Base-by-base conservation (phyloP, 2,329 filamentous ascomycete species). In the Ceratocystis albifundus region DNA sequence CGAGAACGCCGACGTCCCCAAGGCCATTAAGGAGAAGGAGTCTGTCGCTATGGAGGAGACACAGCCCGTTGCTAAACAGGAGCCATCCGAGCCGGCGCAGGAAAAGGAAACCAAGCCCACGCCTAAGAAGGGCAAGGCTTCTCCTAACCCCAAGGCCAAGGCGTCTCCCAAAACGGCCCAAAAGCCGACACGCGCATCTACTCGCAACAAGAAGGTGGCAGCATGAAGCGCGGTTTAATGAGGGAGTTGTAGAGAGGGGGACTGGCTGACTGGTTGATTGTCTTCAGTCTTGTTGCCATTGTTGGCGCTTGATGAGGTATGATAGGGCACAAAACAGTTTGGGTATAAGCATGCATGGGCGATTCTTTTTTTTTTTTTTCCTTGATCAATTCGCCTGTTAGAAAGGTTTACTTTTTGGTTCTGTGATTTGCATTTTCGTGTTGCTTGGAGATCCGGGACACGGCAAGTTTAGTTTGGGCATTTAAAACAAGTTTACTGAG, bases 81-180 rank as follows among this genome's bases (percentile, higher is more conserved):
- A 63, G 4, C 69, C 71, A 53, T 68, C 73, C 48, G 71, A 73
- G 69, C 71, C 71, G 66, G 70, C 69, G 41, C 72, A 74, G 68
- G 71, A 72, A 30, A 72, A 70, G 61, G 66, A 75, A 67, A 71
- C 73, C 32, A 71, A 74, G 61, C 68, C 71, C 65, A 74, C 72
- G 69, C 69, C 70, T 55, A 70, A 73, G 71, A 76, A 75, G 69
- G 70, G 71, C 45, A 75, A 74, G 68, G 74, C 75, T 70, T 71
- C 70, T 57, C 77, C 75, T 72, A 77, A 77, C 57, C 77, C 75
- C 73, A 77, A 77, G 72, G 72, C 71, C 67, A 76, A 74, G 70
- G 76, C 70, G 17, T 30, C 61, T 5, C 62, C 66, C 46, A 64
- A 64, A 48, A 25, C 62, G 28, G n/a, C 46, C 6, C 46, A 65